Conservation (phyloP, 208 protist species). For the Leishmania mexicana region DNA sequence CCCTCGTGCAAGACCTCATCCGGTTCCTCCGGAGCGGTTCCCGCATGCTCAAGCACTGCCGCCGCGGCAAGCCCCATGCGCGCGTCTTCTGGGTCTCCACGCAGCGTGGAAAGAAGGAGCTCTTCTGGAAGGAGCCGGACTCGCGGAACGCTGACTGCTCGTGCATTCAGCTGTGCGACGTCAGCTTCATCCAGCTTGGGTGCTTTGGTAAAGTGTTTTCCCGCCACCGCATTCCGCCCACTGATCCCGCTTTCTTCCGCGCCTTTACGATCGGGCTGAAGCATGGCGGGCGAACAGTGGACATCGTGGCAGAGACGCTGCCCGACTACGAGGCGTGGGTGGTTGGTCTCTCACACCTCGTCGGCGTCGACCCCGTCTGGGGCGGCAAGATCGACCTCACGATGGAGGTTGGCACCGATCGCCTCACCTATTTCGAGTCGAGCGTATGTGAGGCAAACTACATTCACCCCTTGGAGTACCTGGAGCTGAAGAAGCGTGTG, state of each 20-base stretch:
- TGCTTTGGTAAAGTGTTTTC: constrained; percentile 92
- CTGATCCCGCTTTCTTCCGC: constrained; percentile 79
- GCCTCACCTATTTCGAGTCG: constrained; percentile 83
- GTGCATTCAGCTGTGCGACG: constrained; percentile 68
- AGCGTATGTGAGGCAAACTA: constrained; percentile 87
- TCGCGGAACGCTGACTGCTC: constrained; percentile 45
- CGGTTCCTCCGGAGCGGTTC: constrained; percentile 82
- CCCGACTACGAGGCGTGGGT: constrained; percentile 95
- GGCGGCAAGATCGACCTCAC: constrained; percentile 89
- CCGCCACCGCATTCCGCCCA: constrained; percentile 64
- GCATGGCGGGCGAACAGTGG: constrained; percentile 84
- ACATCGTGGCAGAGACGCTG: constrained; percentile 85
- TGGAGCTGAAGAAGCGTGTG: constrained; percentile 80
- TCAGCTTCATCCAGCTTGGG: constrained; percentile 90
- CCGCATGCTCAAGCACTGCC: constrained; percentile 92
- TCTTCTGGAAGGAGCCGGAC: constrained; percentile 83
- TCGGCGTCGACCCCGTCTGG: constrained; percentile 89
- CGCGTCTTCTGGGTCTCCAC: constrained; percentile 89
- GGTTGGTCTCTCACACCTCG: constrained; percentile 81
- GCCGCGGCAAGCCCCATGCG: constrained; percentile 85
- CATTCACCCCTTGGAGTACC: constrained; percentile 81
- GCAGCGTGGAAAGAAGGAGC: constrained; percentile 43
- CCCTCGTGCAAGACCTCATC: constrained; percentile 83
- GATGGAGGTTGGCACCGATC: constrained; percentile 58
- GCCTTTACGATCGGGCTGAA: constrained; percentile 90